These are phyloP conservation scores for Nepenthes mirabilis DNA, from an alignment of 148 eudicot species.

Conservation along the genomic window DNA sequence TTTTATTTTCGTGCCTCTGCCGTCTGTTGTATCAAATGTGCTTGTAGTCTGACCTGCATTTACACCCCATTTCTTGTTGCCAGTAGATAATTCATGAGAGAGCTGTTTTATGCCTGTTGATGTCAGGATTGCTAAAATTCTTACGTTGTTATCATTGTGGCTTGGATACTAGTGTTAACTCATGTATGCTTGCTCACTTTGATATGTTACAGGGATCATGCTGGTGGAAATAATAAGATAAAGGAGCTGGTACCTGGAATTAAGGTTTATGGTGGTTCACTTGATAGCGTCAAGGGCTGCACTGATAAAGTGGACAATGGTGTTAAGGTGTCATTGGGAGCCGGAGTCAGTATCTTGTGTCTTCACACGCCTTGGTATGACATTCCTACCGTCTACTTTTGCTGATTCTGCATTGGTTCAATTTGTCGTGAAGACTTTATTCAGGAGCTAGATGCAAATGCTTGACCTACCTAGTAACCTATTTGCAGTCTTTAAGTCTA, in stretches of 20 bases:
- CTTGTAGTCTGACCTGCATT: too few relatives aligned
- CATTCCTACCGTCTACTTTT: neutral
- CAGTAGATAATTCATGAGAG: too few relatives aligned
- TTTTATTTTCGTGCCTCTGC: too few relatives aligned
- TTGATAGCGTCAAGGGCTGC: constrained; percentile 81
- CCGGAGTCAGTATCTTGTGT: constrained; percentile 41
- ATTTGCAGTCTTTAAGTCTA: too few relatives aligned
- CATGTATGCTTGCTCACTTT: constrained; percentile 2
- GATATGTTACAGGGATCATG: constrained; percentile 70
- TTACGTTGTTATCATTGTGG: too few relatives aligned
- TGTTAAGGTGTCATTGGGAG: constrained; percentile 60
- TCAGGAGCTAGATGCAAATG: neutral
- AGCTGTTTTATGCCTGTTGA: too few relatives aligned
- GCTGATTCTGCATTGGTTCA: too few relatives aligned
- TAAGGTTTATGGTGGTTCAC: constrained; percentile 74
- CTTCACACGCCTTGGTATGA: constrained; percentile 87
- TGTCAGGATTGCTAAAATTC: too few relatives aligned
- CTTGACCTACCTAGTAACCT: too few relatives aligned
- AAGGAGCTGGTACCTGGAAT: constrained; percentile 61
- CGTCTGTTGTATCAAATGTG: too few relatives aligned
- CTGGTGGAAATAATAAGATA: constrained; percentile 84
- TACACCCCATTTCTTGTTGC: too few relatives aligned
- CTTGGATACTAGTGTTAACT: neutral
- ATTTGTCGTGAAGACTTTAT: neutral
- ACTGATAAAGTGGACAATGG: constrained; percentile 77